These are phyloP conservation scores for Sanghuangporus weigelae DNA, from an alignment of 1,284 basidiomycete genomes.

Conservation along the genomic window DNA sequence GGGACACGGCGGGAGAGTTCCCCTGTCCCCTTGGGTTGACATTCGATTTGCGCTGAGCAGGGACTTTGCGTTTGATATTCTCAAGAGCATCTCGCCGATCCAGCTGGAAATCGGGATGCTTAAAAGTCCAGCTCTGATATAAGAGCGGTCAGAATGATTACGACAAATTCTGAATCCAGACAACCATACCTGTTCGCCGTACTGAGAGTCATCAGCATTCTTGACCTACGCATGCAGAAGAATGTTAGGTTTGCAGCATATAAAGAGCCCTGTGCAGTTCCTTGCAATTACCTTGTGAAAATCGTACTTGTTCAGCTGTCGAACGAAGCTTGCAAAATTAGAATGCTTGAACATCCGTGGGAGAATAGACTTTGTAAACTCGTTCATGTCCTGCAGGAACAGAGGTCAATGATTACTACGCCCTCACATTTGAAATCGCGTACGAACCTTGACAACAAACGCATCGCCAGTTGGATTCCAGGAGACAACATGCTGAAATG, in stretches of 20 bases:
- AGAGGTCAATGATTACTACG: neutral
- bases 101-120: constrained; percentile 90
- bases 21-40: constrained; percentile 18
- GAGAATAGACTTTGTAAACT: constrained; percentile 91
- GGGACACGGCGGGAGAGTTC: constrained; percentile 21
- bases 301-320: constrained; percentile 97
- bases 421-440: neutral
- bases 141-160: neutral
- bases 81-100: constrained; percentile 83
- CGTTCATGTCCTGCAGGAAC: constrained; percentile 80
- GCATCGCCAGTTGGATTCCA: constrained; percentile 87
- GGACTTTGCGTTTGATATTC: constrained; percentile 92
- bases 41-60: constrained; percentile 55
- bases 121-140: constrained; percentile 87
- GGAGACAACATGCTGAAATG: constrained; percentile 72
- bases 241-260: neutral
- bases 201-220: constrained; percentile 74
- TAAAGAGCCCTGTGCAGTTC: neutral
- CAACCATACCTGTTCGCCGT: constrained; percentile 68
- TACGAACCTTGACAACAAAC: constrained; percentile 82
- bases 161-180: neutral
- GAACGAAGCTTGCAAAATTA: constrained; percentile 92
- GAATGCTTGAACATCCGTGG: constrained; percentile 97
- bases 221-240: constrained; percentile 45
- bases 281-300: constrained; percentile 76